These are phyloP conservation scores for Sequoiadendron giganteum DNA, from an alignment of 75 land plant species.

Conservation along the genomic window DNA sequence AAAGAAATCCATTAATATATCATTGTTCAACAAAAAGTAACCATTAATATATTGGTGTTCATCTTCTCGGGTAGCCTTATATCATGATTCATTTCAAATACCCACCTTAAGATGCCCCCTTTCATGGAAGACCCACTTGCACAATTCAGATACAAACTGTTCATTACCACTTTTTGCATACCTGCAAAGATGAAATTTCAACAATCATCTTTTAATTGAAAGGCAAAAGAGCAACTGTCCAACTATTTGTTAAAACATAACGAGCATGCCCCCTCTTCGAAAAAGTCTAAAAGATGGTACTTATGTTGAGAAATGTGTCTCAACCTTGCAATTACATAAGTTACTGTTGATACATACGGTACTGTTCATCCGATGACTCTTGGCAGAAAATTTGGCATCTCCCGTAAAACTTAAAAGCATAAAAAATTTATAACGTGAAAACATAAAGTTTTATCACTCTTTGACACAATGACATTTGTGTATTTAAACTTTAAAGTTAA, in stretches of 20 bases:
- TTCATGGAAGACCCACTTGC: slow-evolving; percentile 98
- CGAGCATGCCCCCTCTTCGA: not conserved
- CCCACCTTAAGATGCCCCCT: slow-evolving; percentile 98
- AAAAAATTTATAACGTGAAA: too few species aligned
- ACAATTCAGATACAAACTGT: slow-evolving; percentile 84
- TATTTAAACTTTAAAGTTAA: too few species aligned
- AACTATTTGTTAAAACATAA: not conserved
- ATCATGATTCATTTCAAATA: not conserved
- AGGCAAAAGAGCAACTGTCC: not conserved
- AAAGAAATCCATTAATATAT: not conserved
- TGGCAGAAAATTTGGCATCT: too few species aligned
- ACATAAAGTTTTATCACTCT: too few species aligned
- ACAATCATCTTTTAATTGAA: not conserved
- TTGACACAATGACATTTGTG: too few species aligned
- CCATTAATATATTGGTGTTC: not conserved
- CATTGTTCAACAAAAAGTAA: not conserved
- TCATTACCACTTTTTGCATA: slow-evolving; percentile 88
- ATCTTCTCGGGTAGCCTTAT: not conserved
- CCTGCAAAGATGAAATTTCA: slow-evolving; percentile 31
- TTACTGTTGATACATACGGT: too few species aligned
- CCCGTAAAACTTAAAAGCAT: too few species aligned
- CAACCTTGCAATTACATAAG: too few species aligned
- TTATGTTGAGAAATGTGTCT: too few species aligned
- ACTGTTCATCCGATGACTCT: too few species aligned
- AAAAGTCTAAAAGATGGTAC: not conserved